Percentiles rank a stretch among this genome's conserved stretches.
Evolutionary conservation across 768 basidiomycete species (phyloP).

Genomic region (Auriscalpium microsporum): DNA sequence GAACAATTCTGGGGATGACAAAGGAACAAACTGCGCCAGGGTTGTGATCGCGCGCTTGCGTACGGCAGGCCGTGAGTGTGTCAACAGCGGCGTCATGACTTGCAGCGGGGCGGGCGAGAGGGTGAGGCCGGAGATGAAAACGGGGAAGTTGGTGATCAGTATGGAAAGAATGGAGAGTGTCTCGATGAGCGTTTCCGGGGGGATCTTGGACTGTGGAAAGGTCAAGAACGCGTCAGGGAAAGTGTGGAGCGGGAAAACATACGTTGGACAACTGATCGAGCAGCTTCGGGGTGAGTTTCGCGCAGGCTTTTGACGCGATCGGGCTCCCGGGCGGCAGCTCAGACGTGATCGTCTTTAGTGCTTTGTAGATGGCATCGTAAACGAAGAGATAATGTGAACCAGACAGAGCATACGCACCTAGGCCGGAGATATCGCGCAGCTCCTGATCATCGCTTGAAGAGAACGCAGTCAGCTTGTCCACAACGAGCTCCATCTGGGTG

Average conservation of each 20-base stretch:
- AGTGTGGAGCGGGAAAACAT: background rate
- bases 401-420: conserved; percentile 47
- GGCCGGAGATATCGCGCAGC: conserved; percentile 84
- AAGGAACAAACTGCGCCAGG: conserved; percentile 74
- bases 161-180: conserved; percentile 82
- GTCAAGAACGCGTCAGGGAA: background rate
- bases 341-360: conserved; percentile 89
- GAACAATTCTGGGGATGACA: conserved; percentile 57
- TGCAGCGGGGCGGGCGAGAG: conserved; percentile 52
- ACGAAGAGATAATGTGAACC: background rate
- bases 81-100: conserved; percentile 63
- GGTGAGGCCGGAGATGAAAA: conserved; percentile 46
- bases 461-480: conserved; percentile 84
- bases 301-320: conserved; percentile 71
- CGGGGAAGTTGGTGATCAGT: conserved; percentile 77
- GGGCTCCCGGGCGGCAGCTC: conserved; percentile 81
- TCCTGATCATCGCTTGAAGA: conserved; percentile 87
- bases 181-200: conserved; percentile 77
- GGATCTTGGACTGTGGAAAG: conserved; percentile 45
- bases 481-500: conserved; percentile 73
- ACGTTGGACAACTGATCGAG: conserved; percentile 75
- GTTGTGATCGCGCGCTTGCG: conserved; percentile 89
- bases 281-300: conserved; percentile 77
- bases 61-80: conserved; percentile 74
- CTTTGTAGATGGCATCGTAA: conserved; percentile 29